Percentiles rank a stretch among this genome's conserved stretches.
phyloP scores from a whole-genome alignment of 495 filamentous ascomycete species.

The Neurospora sp. region DNA sequence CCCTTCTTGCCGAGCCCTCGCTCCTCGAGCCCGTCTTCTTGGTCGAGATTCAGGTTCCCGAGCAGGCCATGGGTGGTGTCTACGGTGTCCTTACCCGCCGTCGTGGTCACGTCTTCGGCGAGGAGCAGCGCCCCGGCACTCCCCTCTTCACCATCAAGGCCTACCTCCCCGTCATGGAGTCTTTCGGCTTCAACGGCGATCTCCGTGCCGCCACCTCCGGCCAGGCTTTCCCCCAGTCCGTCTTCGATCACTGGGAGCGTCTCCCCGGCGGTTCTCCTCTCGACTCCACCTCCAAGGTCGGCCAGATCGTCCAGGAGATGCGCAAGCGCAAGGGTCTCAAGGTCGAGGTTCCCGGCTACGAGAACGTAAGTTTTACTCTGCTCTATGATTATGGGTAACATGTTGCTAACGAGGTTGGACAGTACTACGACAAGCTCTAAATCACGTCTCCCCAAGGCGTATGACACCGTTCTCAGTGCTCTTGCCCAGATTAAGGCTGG shows the following conservation, averaged over 20 bases:
- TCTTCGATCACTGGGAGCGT: conserved; percentile 97
- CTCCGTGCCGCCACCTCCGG: conserved; percentile 87
- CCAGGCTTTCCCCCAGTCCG: conserved; percentile 96
- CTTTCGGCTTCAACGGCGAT: conserved; percentile 98
- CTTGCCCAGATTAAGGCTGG: conserved; percentile 16
- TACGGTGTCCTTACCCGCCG: conserved; percentile 98
- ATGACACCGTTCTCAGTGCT: conserved; percentile 29
- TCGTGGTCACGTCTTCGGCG: conserved; percentile 96
- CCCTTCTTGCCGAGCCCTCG: conserved; percentile 81
- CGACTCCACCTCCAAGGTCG: conserved; percentile 76
- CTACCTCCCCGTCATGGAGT: conserved; percentile 98
- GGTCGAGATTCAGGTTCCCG: conserved; percentile 97
- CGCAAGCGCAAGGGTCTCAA: conserved; percentile 99
- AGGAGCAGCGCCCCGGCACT: conserved; percentile 96
- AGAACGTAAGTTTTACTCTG: conserved; percentile 65
- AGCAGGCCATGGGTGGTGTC: conserved; percentile 98
- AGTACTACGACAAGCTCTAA: conserved; percentile 99
- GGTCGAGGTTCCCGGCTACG: conserved; percentile 77
- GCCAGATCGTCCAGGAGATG: conserved; percentile 75
- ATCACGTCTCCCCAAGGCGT: conserved; percentile 25
- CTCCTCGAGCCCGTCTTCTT: conserved; percentile 97
- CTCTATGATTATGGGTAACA: background rate
- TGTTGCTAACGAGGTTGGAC: conserved; percentile 41
- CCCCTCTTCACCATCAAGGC: conserved; percentile 99
- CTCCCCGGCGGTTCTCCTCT: conserved; percentile 90